A percentile compares a stretch with the other conserved stretches of the same genome.
Conservation (phyloP, 345 rosid species). For the Kernera saxatilis region DNA sequence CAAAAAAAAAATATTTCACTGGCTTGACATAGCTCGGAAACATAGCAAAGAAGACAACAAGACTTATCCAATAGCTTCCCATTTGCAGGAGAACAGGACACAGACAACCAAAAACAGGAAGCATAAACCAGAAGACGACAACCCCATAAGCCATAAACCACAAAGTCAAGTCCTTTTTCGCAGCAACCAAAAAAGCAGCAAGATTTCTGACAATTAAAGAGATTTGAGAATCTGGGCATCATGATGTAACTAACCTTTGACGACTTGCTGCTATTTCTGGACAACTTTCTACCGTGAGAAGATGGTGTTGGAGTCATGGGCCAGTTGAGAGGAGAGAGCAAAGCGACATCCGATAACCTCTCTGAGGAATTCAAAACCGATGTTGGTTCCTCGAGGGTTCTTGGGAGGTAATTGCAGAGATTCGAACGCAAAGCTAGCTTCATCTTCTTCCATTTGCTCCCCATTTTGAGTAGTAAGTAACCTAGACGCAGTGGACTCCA, state of each 20-base stretch:
- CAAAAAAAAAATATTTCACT: neutral
- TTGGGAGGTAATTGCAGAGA: constrained; percentile 55
- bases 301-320: constrained; percentile 69
- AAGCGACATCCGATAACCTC: constrained; percentile 61
- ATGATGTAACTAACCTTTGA: constrained; percentile 48
- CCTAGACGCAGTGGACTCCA: neutral
- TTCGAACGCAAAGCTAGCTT: constrained; percentile 60
- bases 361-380: constrained; percentile 35
- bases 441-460: constrained; percentile 68
- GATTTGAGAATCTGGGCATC: neutral
- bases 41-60: neutral
- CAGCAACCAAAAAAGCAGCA: neutral
- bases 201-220: neutral
- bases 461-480: constrained; percentile 33
- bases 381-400: constrained; percentile 43
- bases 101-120: neutral
- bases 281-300: constrained; percentile 49
- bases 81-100: neutral
- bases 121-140: neutral
- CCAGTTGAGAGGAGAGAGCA: constrained; percentile 49
- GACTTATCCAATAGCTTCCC: neutral
- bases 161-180: neutral
- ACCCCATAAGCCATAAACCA: neutral
- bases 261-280: constrained; percentile 61
- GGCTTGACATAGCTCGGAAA: too few species aligned